Base-by-base conservation (phyloP, 352 stramenopile genomes). In the Globisporangium emineosum region DNA sequence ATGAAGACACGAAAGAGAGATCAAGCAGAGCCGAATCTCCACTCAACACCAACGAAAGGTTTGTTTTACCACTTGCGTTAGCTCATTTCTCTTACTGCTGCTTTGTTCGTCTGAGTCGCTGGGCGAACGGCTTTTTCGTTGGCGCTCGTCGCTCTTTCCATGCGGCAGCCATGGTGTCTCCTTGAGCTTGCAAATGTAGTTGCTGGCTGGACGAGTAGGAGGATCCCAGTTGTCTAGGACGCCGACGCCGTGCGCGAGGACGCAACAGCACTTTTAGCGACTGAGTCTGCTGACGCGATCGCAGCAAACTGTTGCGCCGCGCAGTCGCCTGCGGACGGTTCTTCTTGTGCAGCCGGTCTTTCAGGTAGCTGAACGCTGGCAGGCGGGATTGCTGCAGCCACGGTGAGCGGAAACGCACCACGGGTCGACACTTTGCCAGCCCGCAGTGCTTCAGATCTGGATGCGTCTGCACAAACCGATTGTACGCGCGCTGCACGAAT, bases 401-500 rank as follows among this genome's bases (percentile, higher is more conserved):
- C 27, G 25, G 19, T 13, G n/a, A 29, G 35, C 37, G 50, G 13
- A 57, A 52, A 13, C 37, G 60, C 35, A 12, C 25, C 37, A 57
- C 57, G 12, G 30, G 32, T 35, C 10, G 13, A 19, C 10, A 21
- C 21, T 57, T 29, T 5, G 49, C 13, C 4, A 75, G 56, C 5
- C 65, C 68, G 29, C 60, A 65, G 35, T 69, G 59, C 21, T 52
- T 19, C 6, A 73, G 7, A 7, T 76, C 47, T 0, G 70, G 70
- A n/a, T 63, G 60, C 50, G 60, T n/a, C 29, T 53, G 65, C 32
- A 74, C 53, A 29, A 77, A 77, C 8, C 33, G 42, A 8, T 62
- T 49, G 57, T 74, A 74, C 32, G 54, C 49, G 33, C 58, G 57
- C n/a, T 63, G 63, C 12, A 77, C 70, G 21, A 77, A 77, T 13